Percentiles rank a stretch among this genome's conserved stretches.
Conservation (phyloP, 345 rosid species). For the Euphorbia peplus region DNA sequence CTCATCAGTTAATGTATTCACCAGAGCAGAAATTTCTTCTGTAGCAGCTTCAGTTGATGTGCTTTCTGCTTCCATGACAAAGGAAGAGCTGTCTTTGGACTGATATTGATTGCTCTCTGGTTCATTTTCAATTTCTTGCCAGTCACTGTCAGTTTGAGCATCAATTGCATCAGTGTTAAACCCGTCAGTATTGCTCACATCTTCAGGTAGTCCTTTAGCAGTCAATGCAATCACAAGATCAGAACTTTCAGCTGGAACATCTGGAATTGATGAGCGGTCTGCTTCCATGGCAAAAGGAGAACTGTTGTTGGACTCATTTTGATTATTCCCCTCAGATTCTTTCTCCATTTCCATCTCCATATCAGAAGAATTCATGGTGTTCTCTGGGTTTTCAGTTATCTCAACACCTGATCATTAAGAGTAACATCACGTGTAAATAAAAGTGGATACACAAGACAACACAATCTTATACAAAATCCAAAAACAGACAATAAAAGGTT, state of each 20-base stretch:
- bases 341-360: slow-evolving; percentile 5
- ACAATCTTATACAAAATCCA: not conserved
- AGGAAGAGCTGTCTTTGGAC: not conserved
- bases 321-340: not conserved
- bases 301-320: not conserved
- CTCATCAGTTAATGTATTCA: not conserved
- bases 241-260: not conserved
- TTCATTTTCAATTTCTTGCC: no score
- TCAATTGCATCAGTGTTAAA: no score
- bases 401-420: not conserved
- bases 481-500: not conserved
- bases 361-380: not conserved
- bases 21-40: not conserved
- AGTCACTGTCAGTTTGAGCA: no score
- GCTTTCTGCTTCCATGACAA: not conserved
- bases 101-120: not conserved
- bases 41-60: not conserved
- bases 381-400: not conserved
- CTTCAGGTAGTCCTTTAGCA: not conserved
- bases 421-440: not conserved
- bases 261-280: not conserved
- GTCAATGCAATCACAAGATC: not conserved
- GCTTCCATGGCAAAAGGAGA: not conserved
- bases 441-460: no score
- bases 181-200: not conserved